Evolutionary conservation across 202 grass and related monocot species (phyloP).

Genomic region (Tripidium arundinaceum): DNA sequence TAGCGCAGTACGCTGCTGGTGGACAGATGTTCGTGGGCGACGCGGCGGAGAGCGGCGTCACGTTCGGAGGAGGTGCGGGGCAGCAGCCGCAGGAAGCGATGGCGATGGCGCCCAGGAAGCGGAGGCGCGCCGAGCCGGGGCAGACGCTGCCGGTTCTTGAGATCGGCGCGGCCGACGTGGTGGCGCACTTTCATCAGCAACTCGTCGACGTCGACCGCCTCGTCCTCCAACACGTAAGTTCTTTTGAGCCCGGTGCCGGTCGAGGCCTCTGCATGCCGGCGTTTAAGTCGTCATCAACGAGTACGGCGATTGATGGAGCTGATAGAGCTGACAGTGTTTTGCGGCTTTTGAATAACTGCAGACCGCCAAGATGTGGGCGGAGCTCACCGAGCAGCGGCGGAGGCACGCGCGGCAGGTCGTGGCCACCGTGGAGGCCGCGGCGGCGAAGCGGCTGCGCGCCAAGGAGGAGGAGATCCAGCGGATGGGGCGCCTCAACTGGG

Average conservation of each 20-base stretch:
- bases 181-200: constrained; percentile 49
- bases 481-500: constrained; percentile 47
- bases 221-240: constrained; percentile 53
- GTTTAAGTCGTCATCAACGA: background rate
- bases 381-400: constrained; percentile 46
- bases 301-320: too few species aligned
- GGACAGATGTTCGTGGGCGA: background rate
- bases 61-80: constrained; percentile 18
- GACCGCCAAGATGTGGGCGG: constrained; percentile 47
- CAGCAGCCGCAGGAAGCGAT: background rate
- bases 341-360: constrained; percentile 4
- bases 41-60: constrained; percentile 40
- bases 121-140: constrained; percentile 12
- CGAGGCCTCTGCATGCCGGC: background rate
- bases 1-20: background rate
- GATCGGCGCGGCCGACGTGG: background rate
- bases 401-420: constrained; percentile 33
- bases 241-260: background rate
- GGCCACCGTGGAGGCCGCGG: constrained; percentile 34
- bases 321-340: background rate
- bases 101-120: constrained; percentile 10
- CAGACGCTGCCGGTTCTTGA: background rate
- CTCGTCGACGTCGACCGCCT: constrained; percentile 55
- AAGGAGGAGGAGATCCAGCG: constrained; percentile 56
- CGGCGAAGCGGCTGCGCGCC: constrained; percentile 44